These are phyloP conservation scores for Paramecium octaurelia DNA, from an alignment of 73 alveolate species.

Conservation along the genomic window DNA sequence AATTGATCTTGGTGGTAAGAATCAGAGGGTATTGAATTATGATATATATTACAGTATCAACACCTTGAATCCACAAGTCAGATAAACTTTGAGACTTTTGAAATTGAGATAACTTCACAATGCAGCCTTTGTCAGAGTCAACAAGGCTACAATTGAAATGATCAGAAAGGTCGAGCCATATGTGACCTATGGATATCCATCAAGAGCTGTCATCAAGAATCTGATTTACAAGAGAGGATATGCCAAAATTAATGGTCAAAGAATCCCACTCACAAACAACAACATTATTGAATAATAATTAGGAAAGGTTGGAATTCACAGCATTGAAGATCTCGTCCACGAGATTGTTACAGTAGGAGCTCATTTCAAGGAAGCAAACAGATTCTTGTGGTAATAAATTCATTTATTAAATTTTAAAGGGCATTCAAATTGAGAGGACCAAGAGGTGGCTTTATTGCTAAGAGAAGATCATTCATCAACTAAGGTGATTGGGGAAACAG, in stretches of 20 bases:
- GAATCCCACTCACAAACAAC: constrained; percentile 94
- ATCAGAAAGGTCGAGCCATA: constrained; percentile 86
- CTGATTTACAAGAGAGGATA: constrained; percentile 95
- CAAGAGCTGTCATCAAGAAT: constrained; percentile 78
- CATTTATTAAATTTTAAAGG: not conserved
- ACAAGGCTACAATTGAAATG: constrained; percentile 95
- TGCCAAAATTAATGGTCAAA: constrained; percentile 71
- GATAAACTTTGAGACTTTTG: constrained; percentile 83
- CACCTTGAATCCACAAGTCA: constrained; percentile 86
- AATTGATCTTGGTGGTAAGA: constrained; percentile 60
- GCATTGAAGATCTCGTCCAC: constrained; percentile 81
- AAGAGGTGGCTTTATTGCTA: constrained; percentile 84
- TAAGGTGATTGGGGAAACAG: constrained; percentile 97
- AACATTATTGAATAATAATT: constrained; percentile 76
- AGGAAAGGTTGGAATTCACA: constrained; percentile 91
- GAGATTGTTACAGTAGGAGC: constrained; percentile 90
- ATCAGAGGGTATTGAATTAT: constrained; percentile 70
- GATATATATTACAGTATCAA: constrained; percentile 65
- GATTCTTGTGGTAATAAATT: constrained; percentile 80
- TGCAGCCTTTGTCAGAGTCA: constrained; percentile 88
- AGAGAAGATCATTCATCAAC: constrained; percentile 83
- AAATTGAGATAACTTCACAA: constrained; percentile 93
- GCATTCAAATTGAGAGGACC: constrained; percentile 78
- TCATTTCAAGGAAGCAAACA: constrained; percentile 94
- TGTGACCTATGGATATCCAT: constrained; percentile 92